Evolutionary conservation across 2,329 filamentous ascomycete genomes (phyloP).

Genomic region (Penicillium sp.): DNA sequence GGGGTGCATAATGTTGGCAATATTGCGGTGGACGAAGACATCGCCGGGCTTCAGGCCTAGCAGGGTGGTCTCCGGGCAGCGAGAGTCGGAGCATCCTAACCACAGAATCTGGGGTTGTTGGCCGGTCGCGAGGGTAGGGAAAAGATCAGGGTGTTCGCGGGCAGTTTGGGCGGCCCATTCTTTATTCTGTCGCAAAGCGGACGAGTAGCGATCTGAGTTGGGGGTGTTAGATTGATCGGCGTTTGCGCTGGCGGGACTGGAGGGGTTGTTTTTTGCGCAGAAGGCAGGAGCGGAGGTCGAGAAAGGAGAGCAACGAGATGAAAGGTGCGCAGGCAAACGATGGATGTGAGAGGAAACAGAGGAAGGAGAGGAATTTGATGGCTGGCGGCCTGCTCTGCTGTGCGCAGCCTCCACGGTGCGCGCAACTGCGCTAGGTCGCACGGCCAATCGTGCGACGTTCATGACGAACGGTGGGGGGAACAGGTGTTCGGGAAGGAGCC

Average conservation of each 20-base stretch:
- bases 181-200: constrained; percentile 67
- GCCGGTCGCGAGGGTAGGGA: constrained; percentile 65
- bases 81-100: constrained; percentile 85
- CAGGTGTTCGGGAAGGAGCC: constrained; percentile 9
- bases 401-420: constrained; percentile 8
- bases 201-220: constrained; percentile 56
- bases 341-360: background rate
- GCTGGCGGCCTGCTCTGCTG: constrained; percentile 5
- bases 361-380: background rate
- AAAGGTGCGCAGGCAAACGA: background rate
- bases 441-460: constrained; percentile 23
- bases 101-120: constrained; percentile 68
- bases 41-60: constrained; percentile 77
- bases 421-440: constrained; percentile 16
- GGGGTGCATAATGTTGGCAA: constrained; percentile 76
- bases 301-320: constrained; percentile 12
- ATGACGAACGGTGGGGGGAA: constrained; percentile 19
- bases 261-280: constrained; percentile 15
- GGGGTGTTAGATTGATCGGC: constrained; percentile 16
- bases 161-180: constrained; percentile 68
- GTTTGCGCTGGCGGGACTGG: constrained; percentile 5
- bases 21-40: constrained; percentile 87
- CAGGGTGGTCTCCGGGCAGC: constrained; percentile 80
- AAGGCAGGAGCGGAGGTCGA: constrained; percentile 19
- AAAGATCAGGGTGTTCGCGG: constrained; percentile 68